Evolutionary conservation across 2,329 filamentous ascomycete species (phyloP).

Genomic region (Paraphoma chrysanthemicola): DNA sequence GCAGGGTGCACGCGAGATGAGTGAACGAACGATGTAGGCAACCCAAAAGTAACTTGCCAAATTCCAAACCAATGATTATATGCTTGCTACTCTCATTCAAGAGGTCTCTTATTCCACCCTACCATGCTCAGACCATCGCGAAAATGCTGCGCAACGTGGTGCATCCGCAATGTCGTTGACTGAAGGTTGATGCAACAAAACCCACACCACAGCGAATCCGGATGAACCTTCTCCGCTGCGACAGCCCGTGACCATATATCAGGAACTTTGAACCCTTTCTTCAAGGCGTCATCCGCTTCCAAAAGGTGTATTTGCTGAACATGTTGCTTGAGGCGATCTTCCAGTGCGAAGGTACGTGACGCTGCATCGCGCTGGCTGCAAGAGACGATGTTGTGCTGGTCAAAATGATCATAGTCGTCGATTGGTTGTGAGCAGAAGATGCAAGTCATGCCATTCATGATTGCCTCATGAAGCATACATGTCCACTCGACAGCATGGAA

Average conservation of each 20-base stretch:
- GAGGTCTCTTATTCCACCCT: neutral
- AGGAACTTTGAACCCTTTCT: slow-evolving; percentile 11
- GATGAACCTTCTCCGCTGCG: neutral
- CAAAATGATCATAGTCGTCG: slow-evolving; percentile 7
- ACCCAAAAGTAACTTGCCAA: too few relatives aligned
- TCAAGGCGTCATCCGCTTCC: neutral
- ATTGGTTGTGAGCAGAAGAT: slow-evolving; percentile 13
- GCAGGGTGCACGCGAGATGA: too few relatives aligned
- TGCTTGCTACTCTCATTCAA: neutral
- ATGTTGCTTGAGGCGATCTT: slow-evolving; percentile 23
- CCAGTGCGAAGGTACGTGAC: slow-evolving; percentile 14
- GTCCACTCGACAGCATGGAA: slow-evolving; percentile 12
- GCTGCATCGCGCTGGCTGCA: slow-evolving; percentile 4
- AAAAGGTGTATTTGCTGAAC: slow-evolving; percentile 14
- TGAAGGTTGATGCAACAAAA: slow-evolving; percentile 12
- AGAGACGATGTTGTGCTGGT: slow-evolving; percentile 6
- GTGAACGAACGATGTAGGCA: too few relatives aligned
- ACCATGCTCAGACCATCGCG: slow-evolving; percentile 7
- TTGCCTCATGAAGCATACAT: slow-evolving; percentile 10
- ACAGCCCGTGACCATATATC: slow-evolving; percentile 1
- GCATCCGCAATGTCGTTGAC: slow-evolving; percentile 11
- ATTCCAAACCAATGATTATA: too few relatives aligned
- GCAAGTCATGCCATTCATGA: slow-evolving; percentile 5
- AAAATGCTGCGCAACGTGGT: slow-evolving; percentile 22
- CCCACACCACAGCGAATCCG: slow-evolving; percentile 22